These are phyloP conservation scores for Cerrena zonata DNA, from an alignment of 1,284 basidiomycete species.

Conservation along the genomic window DNA sequence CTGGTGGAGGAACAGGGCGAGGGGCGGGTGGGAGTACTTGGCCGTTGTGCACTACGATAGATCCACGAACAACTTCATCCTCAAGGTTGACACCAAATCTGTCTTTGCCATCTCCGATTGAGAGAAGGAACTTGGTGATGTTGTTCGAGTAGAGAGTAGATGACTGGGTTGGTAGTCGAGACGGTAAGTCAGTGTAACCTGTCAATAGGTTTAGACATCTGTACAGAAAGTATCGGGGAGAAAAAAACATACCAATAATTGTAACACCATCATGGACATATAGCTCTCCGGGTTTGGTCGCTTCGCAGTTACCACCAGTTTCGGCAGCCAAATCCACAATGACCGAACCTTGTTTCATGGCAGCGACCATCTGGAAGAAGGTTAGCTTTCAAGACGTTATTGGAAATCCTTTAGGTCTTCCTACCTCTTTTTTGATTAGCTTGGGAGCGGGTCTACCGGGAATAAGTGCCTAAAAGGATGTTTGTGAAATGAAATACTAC, in stretches of 20 bases:
- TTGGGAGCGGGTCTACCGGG: slow-evolving; percentile 81
- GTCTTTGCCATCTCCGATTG: slow-evolving; percentile 57
- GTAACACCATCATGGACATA: slow-evolving; percentile 67
- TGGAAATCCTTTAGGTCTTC: too few relatives aligned
- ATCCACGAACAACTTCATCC: slow-evolving; percentile 79
- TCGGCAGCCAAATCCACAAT: slow-evolving; percentile 82
- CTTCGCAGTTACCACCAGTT: slow-evolving; percentile 78
- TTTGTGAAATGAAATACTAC: not conserved
- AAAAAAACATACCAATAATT: slow-evolving; percentile 56
- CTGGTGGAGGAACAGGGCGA: slow-evolving; percentile 56
- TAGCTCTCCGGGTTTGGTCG: slow-evolving; percentile 71
- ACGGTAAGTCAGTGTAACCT: slow-evolving; percentile 80
- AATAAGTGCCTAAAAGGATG: slow-evolving; percentile 54
- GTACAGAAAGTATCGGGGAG: not conserved
- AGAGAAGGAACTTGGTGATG: slow-evolving; percentile 80
- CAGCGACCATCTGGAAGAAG: slow-evolving; percentile 59
- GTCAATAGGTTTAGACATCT: slow-evolving; percentile 1
- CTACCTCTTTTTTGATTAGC: slow-evolving; percentile 65
- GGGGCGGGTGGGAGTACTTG: slow-evolving; percentile 60
- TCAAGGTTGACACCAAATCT: slow-evolving; percentile 64
- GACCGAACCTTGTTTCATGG: slow-evolving; percentile 83
- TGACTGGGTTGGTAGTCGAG: slow-evolving; percentile 78
- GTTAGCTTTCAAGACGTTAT: slow-evolving; percentile 1
- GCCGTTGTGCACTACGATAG: slow-evolving; percentile 70
- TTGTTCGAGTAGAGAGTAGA: slow-evolving; percentile 86